Conservation (phyloP, 345 rosid species). For the Bruguiera parviflora region DNA sequence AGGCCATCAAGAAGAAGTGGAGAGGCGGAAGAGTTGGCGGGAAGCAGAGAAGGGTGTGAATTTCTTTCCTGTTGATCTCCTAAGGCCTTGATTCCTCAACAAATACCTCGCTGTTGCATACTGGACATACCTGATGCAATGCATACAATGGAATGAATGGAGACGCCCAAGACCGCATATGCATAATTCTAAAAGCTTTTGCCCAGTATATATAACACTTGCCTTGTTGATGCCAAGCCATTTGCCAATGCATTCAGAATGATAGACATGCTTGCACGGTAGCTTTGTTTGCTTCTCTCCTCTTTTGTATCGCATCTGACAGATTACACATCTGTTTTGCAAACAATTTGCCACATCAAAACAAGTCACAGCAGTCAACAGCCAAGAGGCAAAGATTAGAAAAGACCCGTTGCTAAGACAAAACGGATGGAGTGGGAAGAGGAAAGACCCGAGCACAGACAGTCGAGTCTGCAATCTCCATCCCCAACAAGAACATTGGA, state of each 20-base stretch:
- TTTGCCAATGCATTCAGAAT: slow-evolving; percentile 53
- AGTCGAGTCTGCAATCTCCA: no score
- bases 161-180: neutral
- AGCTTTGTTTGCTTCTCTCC: slow-evolving; percentile 55
- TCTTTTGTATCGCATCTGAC: slow-evolving; percentile 61
- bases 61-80: slow-evolving; percentile 12
- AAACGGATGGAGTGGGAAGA: no score
- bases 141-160: neutral
- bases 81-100: slow-evolving; percentile 39
- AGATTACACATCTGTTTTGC: slow-evolving; percentile 56
- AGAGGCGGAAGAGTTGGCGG: neutral
- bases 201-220: slow-evolving; percentile 9
- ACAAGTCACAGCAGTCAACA: no score
- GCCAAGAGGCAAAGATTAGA: no score
- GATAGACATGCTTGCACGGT: slow-evolving; percentile 65
- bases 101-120: slow-evolving; percentile 58
- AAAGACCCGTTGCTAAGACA: no score
- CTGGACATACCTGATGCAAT: slow-evolving; percentile 49
- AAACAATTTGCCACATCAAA: neutral
- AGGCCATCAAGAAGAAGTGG: neutral
- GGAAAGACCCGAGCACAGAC: no score
- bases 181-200: neutral
- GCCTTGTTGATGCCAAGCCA: slow-evolving; percentile 76
- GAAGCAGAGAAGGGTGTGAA: neutral
- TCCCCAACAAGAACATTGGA: no score